A percentile compares a stretch with the other conserved stretches of the same genome.
Evolutionary conservation across 176 grass and related monocot genomes (phyloP).

Genomic region (Cymbopogon citratus): DNA sequence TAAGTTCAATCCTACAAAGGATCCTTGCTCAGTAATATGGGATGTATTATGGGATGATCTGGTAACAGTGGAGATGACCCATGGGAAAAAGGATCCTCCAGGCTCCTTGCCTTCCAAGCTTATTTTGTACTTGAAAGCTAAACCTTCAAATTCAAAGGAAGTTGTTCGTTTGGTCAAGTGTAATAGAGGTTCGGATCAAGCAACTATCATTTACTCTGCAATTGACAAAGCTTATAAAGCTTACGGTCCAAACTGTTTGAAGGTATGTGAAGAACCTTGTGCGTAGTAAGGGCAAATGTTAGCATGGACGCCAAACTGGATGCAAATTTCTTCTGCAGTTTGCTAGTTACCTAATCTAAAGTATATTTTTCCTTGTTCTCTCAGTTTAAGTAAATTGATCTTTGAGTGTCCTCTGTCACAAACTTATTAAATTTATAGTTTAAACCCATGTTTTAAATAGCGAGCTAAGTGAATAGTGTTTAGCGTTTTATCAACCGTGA

Average conservation of each 20-base stretch:
- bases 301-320: neutral
- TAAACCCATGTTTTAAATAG: too few relatives aligned
- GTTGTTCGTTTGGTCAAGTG: slow-evolving; percentile 74
- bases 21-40: slow-evolving; percentile 86
- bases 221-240: slow-evolving; percentile 67
- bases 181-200: slow-evolving; percentile 59
- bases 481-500: too few relatives aligned
- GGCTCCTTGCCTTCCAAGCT: slow-evolving; percentile 71
- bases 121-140: slow-evolving; percentile 85
- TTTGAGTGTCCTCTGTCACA: neutral
- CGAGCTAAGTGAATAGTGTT: too few relatives aligned
- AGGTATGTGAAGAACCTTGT: slow-evolving; percentile 47
- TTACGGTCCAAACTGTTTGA: slow-evolving; percentile 64
- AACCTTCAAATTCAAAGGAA: slow-evolving; percentile 62
- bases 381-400: too few relatives aligned
- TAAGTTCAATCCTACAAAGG: slow-evolving; percentile 92
- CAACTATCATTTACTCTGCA: slow-evolving; percentile 57
- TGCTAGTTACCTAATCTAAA: neutral
- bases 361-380: neutral
- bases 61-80: slow-evolving; percentile 69
- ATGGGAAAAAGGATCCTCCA: slow-evolving; percentile 78
- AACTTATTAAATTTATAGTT: neutral
- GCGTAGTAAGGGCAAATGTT: neutral
- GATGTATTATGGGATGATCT: slow-evolving; percentile 93
- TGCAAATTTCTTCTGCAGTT: neutral